A percentile compares a stretch with the other conserved stretches of the same genome.
phyloP scores from a whole-genome alignment of 371 early-diverging fungal genomes.

The Mucor lusitanicus region DNA sequence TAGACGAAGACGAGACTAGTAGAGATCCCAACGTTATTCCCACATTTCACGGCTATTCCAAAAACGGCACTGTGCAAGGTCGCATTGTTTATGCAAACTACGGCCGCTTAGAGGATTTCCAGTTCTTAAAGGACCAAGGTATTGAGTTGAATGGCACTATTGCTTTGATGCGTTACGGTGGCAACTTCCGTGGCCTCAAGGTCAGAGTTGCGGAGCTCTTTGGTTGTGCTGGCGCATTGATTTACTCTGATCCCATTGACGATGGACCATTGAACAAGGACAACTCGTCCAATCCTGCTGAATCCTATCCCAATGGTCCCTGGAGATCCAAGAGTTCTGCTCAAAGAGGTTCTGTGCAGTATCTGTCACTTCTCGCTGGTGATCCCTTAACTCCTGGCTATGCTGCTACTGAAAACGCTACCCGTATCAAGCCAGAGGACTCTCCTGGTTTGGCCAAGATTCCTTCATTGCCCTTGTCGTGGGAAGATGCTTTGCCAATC shows the following conservation, averaged over 20 bases:
- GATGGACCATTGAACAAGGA: conserved; percentile 52
- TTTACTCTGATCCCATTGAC: conserved; percentile 66
- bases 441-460: conserved; percentile 55
- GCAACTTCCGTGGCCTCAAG: too few species aligned
- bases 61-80: conserved; percentile 62
- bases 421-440: conserved; percentile 53
- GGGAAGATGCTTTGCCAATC: conserved; percentile 63
- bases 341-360: conserved; percentile 66
- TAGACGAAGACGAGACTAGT: conserved; percentile 55
- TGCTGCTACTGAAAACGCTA: conserved; percentile 57
- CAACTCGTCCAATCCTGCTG: conserved; percentile 30
- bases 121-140: conserved; percentile 47
- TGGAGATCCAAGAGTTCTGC: conserved; percentile 68
- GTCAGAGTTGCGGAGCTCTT: conserved; percentile 61
- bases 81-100: conserved; percentile 71
- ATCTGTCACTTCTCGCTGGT: conserved; percentile 52
- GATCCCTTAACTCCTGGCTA: conserved; percentile 72
- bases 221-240: conserved; percentile 62
- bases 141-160: conserved; percentile 55
- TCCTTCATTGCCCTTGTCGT: conserved; percentile 72
- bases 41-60: conserved; percentile 67
- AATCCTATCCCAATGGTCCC: conserved; percentile 68
- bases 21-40: conserved; percentile 56
- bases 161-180: conserved; percentile 67
- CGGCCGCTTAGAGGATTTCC: conserved; percentile 63